Evolutionary conservation across 495 filamentous ascomycete genomes (phyloP), one percentile per base, ranked within the genome.

Genomic region (Hyaloscypha variabilis): DNA sequence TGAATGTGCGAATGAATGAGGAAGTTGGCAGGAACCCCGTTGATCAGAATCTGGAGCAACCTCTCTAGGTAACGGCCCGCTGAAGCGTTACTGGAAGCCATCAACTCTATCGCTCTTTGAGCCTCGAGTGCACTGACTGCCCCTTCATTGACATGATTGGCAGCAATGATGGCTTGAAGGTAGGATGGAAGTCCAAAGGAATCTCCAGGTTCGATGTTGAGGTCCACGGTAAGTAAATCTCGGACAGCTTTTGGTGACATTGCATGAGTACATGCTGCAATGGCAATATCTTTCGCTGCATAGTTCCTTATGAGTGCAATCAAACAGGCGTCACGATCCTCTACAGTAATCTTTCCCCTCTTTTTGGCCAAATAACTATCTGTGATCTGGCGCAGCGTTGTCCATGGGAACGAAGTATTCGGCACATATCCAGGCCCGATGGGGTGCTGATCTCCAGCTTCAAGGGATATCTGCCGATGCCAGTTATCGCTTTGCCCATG

Each of bases 261-360:
- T 25, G 17, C 17, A 34, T 67, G 64, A 2, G 51, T 58, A 29
- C 58, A 62, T 8, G 64, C 59, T 8, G 59, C 65, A 24, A 67
- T 58, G 10, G 65, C 65, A 42, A 67, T 28, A 39, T 59, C 29
- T 19, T 63, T 58, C 13, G 23, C n/a, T 39, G 6, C 53, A 34
- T 39, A 17, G 17, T 46, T 53, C 53, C 46, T 30, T 28, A 67
- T 25, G 6, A 67, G 34, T 8, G 25, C 21, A 1, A 6, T 14
- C 1, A 67, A n/a, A 23, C 28, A 19, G 6, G 19, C 65, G 57
- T 67, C 65, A n/a, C 25, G 21, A 28, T 63, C 23, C 6, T 58
- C 54, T 30, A 6, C 24, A 2, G 28, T 63, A 8, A 42, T 34
- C 10, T 21, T 51, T 11, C 53, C 52, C 34, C 34, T 60, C 51